These are phyloP conservation scores for Rhodosorus marinus DNA, from an alignment of 23 red algal genomes.

Conservation along the genomic window DNA sequence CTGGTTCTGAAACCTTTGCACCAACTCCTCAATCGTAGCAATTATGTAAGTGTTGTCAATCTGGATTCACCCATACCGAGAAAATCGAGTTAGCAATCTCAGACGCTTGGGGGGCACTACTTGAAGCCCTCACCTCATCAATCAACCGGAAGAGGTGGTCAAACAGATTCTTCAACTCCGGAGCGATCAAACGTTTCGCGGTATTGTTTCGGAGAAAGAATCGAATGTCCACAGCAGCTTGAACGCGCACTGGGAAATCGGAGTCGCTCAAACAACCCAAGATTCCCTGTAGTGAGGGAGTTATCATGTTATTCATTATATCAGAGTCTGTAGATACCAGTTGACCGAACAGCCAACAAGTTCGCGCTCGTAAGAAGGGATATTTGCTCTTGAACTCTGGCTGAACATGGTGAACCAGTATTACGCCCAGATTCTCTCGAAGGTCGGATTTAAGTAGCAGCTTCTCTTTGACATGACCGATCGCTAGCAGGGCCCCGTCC, in stretches of 20 bases:
- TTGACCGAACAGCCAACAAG: slow-evolving; percentile 59
- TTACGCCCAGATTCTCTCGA: slow-evolving; percentile 8
- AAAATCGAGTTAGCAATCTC: too few species aligned
- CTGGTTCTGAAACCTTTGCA: slow-evolving; percentile 40
- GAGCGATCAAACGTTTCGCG: slow-evolving; percentile 7
- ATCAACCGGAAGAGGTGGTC: slow-evolving; percentile 31
- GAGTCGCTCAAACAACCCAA: slow-evolving; percentile 32
- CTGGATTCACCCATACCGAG: too few species aligned
- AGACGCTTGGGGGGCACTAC: too few species aligned
- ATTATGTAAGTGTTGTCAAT: slow-evolving; percentile 40
- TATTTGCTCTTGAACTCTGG: slow-evolving; percentile 40
- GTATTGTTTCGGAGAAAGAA: slow-evolving; percentile 33
- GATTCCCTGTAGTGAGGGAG: slow-evolving; percentile 16
- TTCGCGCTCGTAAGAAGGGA: slow-evolving; percentile 45
- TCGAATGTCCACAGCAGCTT: slow-evolving; percentile 35
- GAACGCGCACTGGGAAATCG: slow-evolving; percentile 45
- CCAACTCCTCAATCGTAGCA: slow-evolving; percentile 41
- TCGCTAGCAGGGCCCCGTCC: slow-evolving; percentile 41
- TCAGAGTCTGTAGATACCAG: slow-evolving; percentile 28
- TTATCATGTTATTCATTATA: slow-evolving; percentile 3
- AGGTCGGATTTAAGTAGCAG: slow-evolving; percentile 30
- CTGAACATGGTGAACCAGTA: slow-evolving; percentile 23
- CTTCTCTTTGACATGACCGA: slow-evolving; percentile 41
- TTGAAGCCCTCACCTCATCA: slow-evolving; percentile 54
- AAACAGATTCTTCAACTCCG: slow-evolving; percentile 25